Evolutionary conservation across 2,329 filamentous ascomycete species (phyloP).

Genomic region (Cladosporium phlei): DNA sequence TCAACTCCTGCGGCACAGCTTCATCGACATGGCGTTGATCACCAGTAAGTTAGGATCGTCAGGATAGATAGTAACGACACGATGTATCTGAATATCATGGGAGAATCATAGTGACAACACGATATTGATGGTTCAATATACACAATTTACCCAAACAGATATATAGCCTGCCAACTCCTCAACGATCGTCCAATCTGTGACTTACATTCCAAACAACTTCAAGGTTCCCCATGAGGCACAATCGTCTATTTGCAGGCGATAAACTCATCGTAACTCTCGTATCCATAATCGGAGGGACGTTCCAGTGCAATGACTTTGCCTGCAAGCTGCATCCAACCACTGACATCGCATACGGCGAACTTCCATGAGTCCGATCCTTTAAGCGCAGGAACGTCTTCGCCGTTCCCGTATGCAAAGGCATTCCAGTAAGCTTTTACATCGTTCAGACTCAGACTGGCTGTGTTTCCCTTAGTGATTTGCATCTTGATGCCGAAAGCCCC

Average conservation of each 20-base stretch:
- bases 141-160: too few relatives aligned
- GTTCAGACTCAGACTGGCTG: neutral
- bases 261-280: neutral
- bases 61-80: too few relatives aligned
- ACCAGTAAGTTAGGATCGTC: too few relatives aligned
- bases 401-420: neutral
- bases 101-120: too few relatives aligned
- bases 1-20: too few relatives aligned
- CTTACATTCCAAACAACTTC: too few relatives aligned
- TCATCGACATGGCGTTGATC: too few relatives aligned
- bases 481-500: neutral
- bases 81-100: too few relatives aligned
- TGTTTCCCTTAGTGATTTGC: neutral
- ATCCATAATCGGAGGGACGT: neutral
- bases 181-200: too few relatives aligned
- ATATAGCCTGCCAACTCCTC: too few relatives aligned
- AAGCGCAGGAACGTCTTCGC: neutral
- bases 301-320: neutral
- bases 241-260: neutral
- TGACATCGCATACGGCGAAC: neutral
- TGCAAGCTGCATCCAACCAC: neutral
- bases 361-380: neutral
- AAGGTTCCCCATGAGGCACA: too few relatives aligned
- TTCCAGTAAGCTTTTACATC: neutral
- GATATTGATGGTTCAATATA: too few relatives aligned